Evolutionary conservation across 169 alveolate species (phyloP).

Genomic region (Cryptosporidium meleagridis): DNA sequence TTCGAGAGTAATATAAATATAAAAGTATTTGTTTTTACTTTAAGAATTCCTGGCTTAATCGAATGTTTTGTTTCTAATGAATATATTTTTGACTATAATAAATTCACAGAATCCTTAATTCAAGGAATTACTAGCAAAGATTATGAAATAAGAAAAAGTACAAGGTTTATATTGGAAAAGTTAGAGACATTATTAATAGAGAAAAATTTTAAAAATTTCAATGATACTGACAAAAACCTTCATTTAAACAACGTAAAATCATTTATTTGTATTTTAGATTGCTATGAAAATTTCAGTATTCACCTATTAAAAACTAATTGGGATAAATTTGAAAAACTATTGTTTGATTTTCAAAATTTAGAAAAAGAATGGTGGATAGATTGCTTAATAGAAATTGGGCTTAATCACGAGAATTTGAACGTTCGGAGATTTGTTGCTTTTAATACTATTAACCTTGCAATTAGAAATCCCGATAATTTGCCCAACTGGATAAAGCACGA

Average conservation of each 20-base stretch:
- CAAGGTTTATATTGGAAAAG: constrained; percentile 50
- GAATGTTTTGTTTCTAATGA: neutral
- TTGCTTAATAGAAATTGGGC: constrained; percentile 40
- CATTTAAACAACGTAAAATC: constrained; percentile 32
- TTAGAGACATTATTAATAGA: neutral
- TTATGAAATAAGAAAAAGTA: constrained; percentile 38
- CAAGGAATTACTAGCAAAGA: constrained; percentile 23
- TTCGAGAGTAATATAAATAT: constrained; percentile 22
- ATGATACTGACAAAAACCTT: neutral
- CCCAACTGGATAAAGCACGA: constrained; percentile 42
- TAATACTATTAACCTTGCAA: constrained; percentile 41
- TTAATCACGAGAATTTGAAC: constrained; percentile 49
- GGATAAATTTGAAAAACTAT: constrained; percentile 63
- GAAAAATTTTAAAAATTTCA: neutral
- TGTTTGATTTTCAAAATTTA: constrained; percentile 22
- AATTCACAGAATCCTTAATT: neutral
- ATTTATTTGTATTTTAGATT: constrained; percentile 75
- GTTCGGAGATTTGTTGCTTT: constrained; percentile 46
- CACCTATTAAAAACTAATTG: constrained; percentile 78
- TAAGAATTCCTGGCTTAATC: constrained; percentile 33
- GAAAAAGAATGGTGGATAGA: constrained; percentile 48
- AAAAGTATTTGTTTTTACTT: constrained; percentile 10
- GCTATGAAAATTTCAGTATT: constrained; percentile 77
- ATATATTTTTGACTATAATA: neutral
- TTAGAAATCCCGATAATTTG: neutral